phyloP scores from a whole-genome alignment of 371 early-diverging fungal genomes.

The Haplosporangium sp. region DNA sequence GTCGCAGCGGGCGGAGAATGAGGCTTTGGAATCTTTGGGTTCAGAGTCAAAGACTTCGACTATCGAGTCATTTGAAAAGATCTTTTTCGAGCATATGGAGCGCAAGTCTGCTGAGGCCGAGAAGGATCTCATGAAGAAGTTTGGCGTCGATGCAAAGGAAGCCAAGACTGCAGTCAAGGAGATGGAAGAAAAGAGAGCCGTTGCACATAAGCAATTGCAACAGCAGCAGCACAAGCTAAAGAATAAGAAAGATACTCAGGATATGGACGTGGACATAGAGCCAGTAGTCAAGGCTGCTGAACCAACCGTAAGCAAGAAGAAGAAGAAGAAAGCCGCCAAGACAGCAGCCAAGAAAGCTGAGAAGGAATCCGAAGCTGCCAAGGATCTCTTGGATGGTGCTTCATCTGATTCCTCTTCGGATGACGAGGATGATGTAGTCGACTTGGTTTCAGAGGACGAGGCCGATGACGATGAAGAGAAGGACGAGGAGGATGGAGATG shows the following conservation, averaged over 20 bases:
- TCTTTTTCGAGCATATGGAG: slow-evolving; percentile 32
- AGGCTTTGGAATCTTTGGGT: slow-evolving; percentile 24
- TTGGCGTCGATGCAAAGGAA: slow-evolving; percentile 29
- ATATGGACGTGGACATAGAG: slow-evolving; percentile 38
- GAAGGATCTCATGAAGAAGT: slow-evolving; percentile 24
- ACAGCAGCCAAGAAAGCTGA: slow-evolving; percentile 1
- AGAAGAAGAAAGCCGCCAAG: slow-evolving; percentile 13
- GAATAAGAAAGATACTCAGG: slow-evolving; percentile 11
- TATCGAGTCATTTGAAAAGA: slow-evolving; percentile 25
- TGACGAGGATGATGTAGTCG: slow-evolving; percentile 32
- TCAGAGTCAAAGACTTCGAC: slow-evolving; percentile 20
- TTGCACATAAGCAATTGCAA: slow-evolving; percentile 3
- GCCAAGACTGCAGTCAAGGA: slow-evolving; percentile 22
- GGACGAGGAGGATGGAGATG: slow-evolving; percentile 29
- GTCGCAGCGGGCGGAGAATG: slow-evolving; percentile 57
- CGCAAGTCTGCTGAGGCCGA: slow-evolving; percentile 44
- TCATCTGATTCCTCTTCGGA: slow-evolving; percentile 48
- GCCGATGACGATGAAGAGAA: slow-evolving; percentile 30
- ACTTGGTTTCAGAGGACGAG: slow-evolving; percentile 22
- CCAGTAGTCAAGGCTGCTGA: slow-evolving; percentile 12
- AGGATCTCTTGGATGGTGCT: slow-evolving; percentile 20
- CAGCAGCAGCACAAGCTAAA: slow-evolving; percentile 7
- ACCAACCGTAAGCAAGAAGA: slow-evolving; percentile 1
- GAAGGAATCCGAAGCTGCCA: slow-evolving; percentile 4
- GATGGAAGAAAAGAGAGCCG: slow-evolving; percentile 15